Conservation (phyloP, 1,139 yeast species). For the Zygoascus meyerae region DNA sequence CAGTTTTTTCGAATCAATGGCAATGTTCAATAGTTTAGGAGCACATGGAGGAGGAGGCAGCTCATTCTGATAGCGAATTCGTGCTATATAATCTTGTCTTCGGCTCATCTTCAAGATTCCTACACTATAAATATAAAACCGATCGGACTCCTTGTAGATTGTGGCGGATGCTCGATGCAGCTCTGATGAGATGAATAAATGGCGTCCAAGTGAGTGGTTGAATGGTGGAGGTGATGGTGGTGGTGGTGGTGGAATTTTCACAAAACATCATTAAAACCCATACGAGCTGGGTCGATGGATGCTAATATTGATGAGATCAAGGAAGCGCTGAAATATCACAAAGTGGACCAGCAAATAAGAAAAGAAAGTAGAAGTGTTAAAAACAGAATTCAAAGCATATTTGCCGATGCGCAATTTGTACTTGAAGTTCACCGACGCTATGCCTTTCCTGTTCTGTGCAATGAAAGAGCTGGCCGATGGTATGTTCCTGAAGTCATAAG, state of each 20-base stretch:
- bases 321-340: background rate
- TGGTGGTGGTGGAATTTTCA: background rate
- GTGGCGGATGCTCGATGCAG: background rate
- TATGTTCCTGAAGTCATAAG: constrained; percentile 48
- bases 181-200: background rate
- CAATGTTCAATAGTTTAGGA: constrained; percentile 67
- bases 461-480: constrained; percentile 89
- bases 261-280: too few relatives aligned
- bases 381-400: constrained; percentile 66
- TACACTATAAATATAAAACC: too few relatives aligned
- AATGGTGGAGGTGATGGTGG: background rate
- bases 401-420: constrained; percentile 51
- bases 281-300: too few relatives aligned
- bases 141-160: background rate
- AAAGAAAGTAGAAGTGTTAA: constrained; percentile 52
- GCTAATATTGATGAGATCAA: too few relatives aligned
- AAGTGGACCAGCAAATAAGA: constrained; percentile 33
- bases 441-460: constrained; percentile 45
- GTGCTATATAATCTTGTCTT: constrained; percentile 83
- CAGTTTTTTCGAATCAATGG: constrained; percentile 40
- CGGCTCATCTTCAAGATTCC: constrained; percentile 19
- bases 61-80: constrained; percentile 76
- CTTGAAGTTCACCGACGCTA: constrained; percentile 31
- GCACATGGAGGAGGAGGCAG: constrained; percentile 93
- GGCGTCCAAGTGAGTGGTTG: background rate